Evolutionary conservation across 179 eudicot genomes (phyloP).

Genomic region (Silene coronaria): DNA sequence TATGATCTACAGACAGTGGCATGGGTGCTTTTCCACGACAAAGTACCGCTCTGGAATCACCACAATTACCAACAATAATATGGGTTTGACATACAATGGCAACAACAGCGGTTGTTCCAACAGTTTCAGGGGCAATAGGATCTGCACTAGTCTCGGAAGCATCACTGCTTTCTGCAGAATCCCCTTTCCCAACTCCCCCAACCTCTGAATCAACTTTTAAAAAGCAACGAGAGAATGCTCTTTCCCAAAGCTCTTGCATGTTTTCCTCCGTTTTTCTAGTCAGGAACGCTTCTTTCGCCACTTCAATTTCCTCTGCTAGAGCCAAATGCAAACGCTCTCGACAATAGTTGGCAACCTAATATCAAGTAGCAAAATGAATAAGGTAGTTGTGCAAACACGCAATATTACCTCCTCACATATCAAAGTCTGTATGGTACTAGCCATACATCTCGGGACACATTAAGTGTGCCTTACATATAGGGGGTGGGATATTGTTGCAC

Average conservation of each 20-base stretch:
- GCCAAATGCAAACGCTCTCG: constrained; percentile 53
- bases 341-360: constrained; percentile 55
- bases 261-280: constrained; percentile 20
- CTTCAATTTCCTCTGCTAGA: constrained; percentile 45
- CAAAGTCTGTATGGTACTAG: no score
- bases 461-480: no score
- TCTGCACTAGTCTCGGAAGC: constrained; percentile 29
- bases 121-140: constrained; percentile 62
- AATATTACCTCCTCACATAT: not conserved
- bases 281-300: constrained; percentile 20
- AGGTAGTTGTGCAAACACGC: not conserved
- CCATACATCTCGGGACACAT: no score
- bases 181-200: constrained; percentile 32
- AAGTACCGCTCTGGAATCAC: constrained; percentile 73
- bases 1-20: constrained; percentile 61
- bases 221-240: constrained; percentile 41
- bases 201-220: constrained; percentile 50
- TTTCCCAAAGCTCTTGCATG: constrained; percentile 44
- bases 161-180: constrained; percentile 20
- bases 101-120: constrained; percentile 65
- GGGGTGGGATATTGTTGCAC: no score
- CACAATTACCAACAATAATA: constrained; percentile 53
- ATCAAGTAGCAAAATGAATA: constrained; percentile 15
- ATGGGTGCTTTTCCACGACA: constrained; percentile 57
- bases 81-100: constrained; percentile 52